Evolutionary conservation across 2,329 filamentous ascomycete species (phyloP), one percentile per base, ranked within the genome.

Genomic region (Tetracladium maxilliforme): DNA sequence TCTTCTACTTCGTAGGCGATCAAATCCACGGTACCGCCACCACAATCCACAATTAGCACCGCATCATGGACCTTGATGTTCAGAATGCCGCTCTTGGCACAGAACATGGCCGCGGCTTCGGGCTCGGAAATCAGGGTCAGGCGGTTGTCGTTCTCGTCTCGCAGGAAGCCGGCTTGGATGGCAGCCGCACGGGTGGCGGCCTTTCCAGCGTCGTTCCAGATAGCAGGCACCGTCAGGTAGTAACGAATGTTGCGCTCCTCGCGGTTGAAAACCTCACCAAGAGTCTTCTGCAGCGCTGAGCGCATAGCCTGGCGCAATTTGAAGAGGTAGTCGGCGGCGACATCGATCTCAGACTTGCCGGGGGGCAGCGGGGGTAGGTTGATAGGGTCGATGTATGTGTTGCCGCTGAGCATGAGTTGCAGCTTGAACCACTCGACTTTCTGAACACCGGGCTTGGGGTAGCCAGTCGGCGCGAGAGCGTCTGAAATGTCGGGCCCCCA

Each of bases 341-440:
- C 90, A 54, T 98, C 90, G 53, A 95, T 93, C 56, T 95, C 90
- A 14, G 87, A 94, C 63, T 95, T 95, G 54, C 90, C 90, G 22
- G 87, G 86, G 23, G 90, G 90, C 49, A 95, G 79, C 36, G 90
- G 90, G 23, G 90, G 90, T 38, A 98, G 71, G 66, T 95, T 95
- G 60, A 95, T 95, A 33, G 90, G 90, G 52, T 95, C 90, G 47
- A 95, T 95, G 53, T 95, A 95, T 22, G 90, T 95, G 64, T 95
- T 95, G 35, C 90, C 90, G 31, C 84, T 94, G 34, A 94, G 68
- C 90, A 95, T 95, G 29, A 98, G 72, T 58, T 98, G 90, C 39
- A 98, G 69, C 64, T 95, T 95, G 69, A 98, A 95, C 90, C 90
- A 98, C 58, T 95, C 90, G 14, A 95, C 87, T 60, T 95, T 95